Conservation (phyloP, 139 green algal species). For the Ettlia oleoabundans region DNA sequence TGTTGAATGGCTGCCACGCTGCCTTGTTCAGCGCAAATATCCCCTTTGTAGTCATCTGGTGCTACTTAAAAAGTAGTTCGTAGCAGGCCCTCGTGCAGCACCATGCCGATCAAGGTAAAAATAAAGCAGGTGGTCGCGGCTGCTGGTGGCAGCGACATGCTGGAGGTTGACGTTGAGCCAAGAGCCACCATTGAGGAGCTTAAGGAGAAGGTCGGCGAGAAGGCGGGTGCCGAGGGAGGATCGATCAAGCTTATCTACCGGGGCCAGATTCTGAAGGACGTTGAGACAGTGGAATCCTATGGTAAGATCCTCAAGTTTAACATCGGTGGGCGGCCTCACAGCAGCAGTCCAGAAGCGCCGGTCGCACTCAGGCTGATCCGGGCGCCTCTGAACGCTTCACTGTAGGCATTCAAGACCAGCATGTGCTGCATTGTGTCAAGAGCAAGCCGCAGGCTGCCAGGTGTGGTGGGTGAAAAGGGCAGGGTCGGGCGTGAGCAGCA, state of each 20-base stretch:
- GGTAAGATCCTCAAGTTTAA: constrained; percentile 48
- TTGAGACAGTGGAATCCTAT: constrained; percentile 81
- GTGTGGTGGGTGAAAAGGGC: background rate
- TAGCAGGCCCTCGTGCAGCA: background rate
- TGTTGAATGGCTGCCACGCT: too few relatives aligned
- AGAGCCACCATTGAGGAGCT: constrained; percentile 69
- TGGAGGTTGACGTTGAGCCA: constrained; percentile 45
- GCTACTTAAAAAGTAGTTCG: background rate
- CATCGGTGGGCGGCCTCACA: background rate
- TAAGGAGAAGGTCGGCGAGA: constrained; percentile 71
- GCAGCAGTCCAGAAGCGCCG: background rate
- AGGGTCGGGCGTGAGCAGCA: background rate
- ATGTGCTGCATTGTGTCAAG: constrained; percentile 78
- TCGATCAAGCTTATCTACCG: constrained; percentile 94
- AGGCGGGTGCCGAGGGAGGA: constrained; percentile 41
- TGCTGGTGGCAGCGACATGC: constrained; percentile 15
- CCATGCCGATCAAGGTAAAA: constrained; percentile 2
- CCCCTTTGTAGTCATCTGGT: background rate
- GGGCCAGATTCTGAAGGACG: constrained; percentile 92
- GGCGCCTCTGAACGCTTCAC: background rate
- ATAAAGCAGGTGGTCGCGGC: constrained; percentile 24
- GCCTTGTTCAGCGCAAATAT: too few relatives aligned
- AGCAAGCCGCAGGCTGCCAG: background rate
- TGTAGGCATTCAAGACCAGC: constrained; percentile 71
- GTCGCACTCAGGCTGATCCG: background rate